Base-by-base conservation (phyloP, 192 early-diverging fungal genomes). In the Entrophospora sp. region DNA sequence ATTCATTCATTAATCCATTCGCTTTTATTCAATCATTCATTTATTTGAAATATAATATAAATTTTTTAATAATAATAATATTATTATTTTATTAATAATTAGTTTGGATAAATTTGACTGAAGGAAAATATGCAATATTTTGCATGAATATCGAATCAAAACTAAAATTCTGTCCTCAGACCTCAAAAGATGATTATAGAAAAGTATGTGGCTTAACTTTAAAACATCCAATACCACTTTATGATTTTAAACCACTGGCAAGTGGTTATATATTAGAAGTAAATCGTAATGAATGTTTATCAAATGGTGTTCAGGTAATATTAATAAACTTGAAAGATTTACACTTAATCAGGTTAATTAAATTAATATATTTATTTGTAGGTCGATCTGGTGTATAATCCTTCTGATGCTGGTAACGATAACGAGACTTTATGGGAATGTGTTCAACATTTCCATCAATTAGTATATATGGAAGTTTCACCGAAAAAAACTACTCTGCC, bases 301-400 rank as follows among this genome's bases (percentile, higher is more conserved):
- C 42, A n/a, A 62, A 9, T 44, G 42, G 40, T 12, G 45, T 62
- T 44, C 38, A 62, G n/a, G 60, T 62, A 57, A 57, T 36, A 35
- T 35, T 22, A 37, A n/a, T n/a, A n/a, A n/a, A n/a, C n/a, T n/a
- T n/a, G n/a, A n/a, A n/a, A n/a, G n/a, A n/a, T n/a, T n/a, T n/a
- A n/a, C n/a, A n/a, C n/a, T n/a, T n/a, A n/a, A n/a, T n/a, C n/a
- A n/a, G n/a, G n/a, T n/a, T n/a, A n/a, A n/a, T n/a, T n/a, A n/a
- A n/a, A n/a, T n/a, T n/a, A n/a, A n/a, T n/a, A n/a, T n/a, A n/a
- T n/a, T n/a, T n/a, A n/a, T n/a, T n/a, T n/a, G n/a, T n/a, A n/a
- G n/a, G n/a, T n/a, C n/a, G n/a, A n/a, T n/a, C n/a, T n/a, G n/a
- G n/a, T n/a, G n/a, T n/a, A n/a, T n/a, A n/a, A n/a, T n/a, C n/a